These are phyloP conservation scores for Arthrobotrys megalospora DNA, from an alignment of 2,329 filamentous ascomycete species.

Conservation along the genomic window DNA sequence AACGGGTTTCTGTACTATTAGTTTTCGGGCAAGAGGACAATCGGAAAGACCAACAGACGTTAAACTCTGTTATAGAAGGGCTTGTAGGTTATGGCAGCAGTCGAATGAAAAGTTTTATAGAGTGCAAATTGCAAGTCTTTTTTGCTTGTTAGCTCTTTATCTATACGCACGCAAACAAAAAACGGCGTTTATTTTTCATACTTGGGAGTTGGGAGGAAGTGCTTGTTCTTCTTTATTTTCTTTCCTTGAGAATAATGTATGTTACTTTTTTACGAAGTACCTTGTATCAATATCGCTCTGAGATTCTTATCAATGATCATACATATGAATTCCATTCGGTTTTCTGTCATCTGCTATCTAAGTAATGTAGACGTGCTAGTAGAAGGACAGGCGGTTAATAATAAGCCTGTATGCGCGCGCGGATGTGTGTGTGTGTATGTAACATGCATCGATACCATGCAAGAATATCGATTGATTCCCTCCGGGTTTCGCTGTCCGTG, in stretches of 20 bases:
- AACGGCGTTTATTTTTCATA: conserved; percentile 18
- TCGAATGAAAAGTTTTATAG: conserved; percentile 23
- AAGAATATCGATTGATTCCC: not conserved
- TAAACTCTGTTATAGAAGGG: conserved; percentile 67
- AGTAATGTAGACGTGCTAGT: not conserved
- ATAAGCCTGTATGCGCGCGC: conserved; percentile 1
- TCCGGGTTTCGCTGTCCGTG: not conserved
- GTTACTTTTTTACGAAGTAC: conserved; percentile 23
- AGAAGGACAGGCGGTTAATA: conserved; percentile 5
- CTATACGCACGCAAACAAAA: not conserved
- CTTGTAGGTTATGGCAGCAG: conserved; percentile 18
- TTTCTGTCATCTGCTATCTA: not conserved
- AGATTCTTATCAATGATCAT: not conserved
- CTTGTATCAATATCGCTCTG: conserved; percentile 23
- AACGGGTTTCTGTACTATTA: conserved; percentile 67
- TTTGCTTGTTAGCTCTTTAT: conserved; percentile 5
- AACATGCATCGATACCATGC: conserved; percentile 8
- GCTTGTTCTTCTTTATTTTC: conserved; percentile 19
- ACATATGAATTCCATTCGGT: conserved; percentile 1
- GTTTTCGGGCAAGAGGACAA: conserved; percentile 91
- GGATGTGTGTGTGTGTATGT: not conserved
- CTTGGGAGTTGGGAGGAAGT: conserved; percentile 49
- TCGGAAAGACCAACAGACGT: conserved; percentile 86
- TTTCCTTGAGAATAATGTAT: conserved; percentile 17
- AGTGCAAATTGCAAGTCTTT: not conserved